Evolutionary conservation across 2,329 filamentous ascomycete genomes (phyloP).

Genomic region (Hirsutella thompsonii): DNA sequence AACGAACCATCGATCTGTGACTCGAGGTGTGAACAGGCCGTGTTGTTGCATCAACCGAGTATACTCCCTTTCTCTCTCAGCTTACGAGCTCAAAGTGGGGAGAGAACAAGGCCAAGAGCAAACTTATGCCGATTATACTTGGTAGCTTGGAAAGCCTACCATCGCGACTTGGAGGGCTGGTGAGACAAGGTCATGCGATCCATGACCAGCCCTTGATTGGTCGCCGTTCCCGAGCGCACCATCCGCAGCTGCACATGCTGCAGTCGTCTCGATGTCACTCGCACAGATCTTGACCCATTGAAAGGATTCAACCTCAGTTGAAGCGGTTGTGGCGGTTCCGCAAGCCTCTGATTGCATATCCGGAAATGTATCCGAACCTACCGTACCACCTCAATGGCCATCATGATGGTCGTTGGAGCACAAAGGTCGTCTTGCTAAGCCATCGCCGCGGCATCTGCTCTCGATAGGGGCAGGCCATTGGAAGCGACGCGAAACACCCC

Average conservation of each 20-base stretch:
- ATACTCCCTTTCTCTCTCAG: no score
- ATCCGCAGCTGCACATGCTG: neutral
- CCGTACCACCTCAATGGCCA: neutral
- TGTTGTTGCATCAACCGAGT: neutral
- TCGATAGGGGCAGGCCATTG: no score
- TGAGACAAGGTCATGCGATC: slow-evolving; percentile 5
- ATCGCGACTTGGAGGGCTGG: neutral
- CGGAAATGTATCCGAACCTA: neutral
- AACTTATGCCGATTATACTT: no score
- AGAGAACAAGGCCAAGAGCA: no score
- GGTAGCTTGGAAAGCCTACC: neutral
- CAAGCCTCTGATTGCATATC: neutral
- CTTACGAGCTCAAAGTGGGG: no score
- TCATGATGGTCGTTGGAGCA: neutral
- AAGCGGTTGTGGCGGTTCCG: neutral
- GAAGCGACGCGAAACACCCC: no score
- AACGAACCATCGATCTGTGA: no score
- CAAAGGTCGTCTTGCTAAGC: no score
- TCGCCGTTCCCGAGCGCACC: neutral
- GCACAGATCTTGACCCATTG: neutral
- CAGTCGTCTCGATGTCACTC: neutral
- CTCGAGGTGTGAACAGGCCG: no score
- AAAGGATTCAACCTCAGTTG: neutral
- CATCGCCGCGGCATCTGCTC: no score
- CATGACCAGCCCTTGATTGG: slow-evolving; percentile 1